These are phyloP conservation scores for Cladosporium sphaerospermum DNA, from an alignment of 2,329 filamentous ascomycete species.

Conservation along the genomic window DNA sequence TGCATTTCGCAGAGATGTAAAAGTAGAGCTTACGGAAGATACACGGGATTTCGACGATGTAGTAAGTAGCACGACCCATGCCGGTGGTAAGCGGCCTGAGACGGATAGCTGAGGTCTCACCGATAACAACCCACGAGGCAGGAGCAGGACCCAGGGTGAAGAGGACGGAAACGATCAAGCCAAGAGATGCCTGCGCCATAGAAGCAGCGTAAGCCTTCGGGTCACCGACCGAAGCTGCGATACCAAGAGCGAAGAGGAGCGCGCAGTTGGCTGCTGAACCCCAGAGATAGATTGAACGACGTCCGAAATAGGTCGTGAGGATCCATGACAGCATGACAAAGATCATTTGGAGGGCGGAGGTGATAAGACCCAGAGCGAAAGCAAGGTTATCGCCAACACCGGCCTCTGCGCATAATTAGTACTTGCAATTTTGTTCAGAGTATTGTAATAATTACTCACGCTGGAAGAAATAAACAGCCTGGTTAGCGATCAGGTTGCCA, in stretches of 20 bases:
- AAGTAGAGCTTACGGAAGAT: slow-evolving; percentile 55
- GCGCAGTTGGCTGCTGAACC: slow-evolving; percentile 49
- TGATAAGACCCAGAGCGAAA: slow-evolving; percentile 59
- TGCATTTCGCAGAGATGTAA: no score
- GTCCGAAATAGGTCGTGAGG: slow-evolving; percentile 57
- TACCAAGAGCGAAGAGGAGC: slow-evolving; percentile 53
- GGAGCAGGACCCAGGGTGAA: slow-evolving; percentile 59
- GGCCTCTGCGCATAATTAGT: slow-evolving; percentile 47
- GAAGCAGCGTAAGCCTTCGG: slow-evolving; percentile 32
- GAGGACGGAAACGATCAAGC: slow-evolving; percentile 59
- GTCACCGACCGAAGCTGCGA: slow-evolving; percentile 48
- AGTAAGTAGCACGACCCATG: slow-evolving; percentile 58
- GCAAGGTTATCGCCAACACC: slow-evolving; percentile 50
- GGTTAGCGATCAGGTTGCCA: slow-evolving; percentile 58
- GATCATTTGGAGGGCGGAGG: slow-evolving; percentile 55
- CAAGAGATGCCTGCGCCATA: slow-evolving; percentile 54
- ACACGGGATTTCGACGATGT: slow-evolving; percentile 59
- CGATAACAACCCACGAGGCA: slow-evolving; percentile 61
- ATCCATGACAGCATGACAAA: slow-evolving; percentile 63
- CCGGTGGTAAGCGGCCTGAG: slow-evolving; percentile 61
- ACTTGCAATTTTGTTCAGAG: slow-evolving; percentile 4
- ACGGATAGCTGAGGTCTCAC: slow-evolving; percentile 59
- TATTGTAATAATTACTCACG: slow-evolving; percentile 34
- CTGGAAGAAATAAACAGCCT: slow-evolving; percentile 57
- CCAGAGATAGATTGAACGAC: slow-evolving; percentile 59